Percentiles rank a stretch among this genome's conserved stretches.
Conservation (phyloP, 441 rosid genomes). For the Arabidopsis hybrid region DNA sequence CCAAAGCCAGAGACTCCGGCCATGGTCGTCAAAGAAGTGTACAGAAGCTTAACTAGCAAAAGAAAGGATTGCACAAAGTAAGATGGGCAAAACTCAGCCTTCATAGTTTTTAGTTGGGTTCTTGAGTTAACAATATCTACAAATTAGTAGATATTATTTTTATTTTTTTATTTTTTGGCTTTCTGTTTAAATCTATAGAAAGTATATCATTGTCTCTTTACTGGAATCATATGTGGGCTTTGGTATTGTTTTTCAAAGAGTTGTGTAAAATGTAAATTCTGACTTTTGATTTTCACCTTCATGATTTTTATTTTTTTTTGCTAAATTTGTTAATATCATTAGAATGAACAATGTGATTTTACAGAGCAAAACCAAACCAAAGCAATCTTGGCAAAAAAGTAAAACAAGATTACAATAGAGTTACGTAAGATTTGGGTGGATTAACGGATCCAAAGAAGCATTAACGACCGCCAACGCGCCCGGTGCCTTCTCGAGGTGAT, state of each 20-base stretch:
- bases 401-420: no score
- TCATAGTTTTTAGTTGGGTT: constrained; percentile 23
- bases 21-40: constrained; percentile 47
- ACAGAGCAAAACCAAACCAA: no score
- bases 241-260: constrained; percentile 22
- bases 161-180: constrained; percentile 24
- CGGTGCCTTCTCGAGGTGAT: no score
- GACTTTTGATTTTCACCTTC: constrained; percentile 27
- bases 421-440: no score
- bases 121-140: constrained; percentile 15
- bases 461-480: no score
- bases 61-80: constrained; percentile 47
- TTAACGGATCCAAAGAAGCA: no score
- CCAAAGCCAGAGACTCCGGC: constrained; percentile 54
- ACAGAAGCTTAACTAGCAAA: constrained; percentile 52
- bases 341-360: no score
- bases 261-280: constrained; percentile 32
- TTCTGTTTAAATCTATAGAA: constrained; percentile 14
- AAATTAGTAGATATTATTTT: neutral
- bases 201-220: constrained; percentile 7
- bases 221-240: constrained; percentile 16
- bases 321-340: no score
- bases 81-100: constrained; percentile 42
- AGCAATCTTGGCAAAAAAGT: no score
- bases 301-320: no score